Evolutionary conservation across 2,329 filamentous ascomycete genomes (phyloP), one percentile per base, ranked within the genome.

Genomic region (Diaporthe citri): DNA sequence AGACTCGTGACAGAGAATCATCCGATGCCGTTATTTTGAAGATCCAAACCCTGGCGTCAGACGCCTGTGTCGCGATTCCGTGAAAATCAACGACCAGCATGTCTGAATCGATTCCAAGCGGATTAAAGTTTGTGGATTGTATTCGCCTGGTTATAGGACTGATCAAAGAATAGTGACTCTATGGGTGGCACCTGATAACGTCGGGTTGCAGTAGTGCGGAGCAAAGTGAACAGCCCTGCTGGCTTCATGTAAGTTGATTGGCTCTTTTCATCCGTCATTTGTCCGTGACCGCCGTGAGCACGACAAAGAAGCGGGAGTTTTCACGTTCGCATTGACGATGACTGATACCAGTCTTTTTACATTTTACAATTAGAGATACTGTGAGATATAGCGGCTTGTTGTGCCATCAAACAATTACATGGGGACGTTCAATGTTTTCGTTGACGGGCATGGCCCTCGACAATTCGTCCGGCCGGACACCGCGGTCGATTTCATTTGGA

Each of bases 161-260:
- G 41, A 48, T 5, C 2, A 4, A n/a, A 52, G 4, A 52, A 12
- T 17, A 20, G 4, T 10, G 31, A 25, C 22, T 25, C 34, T 3
- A 12, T 39, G 1, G 31, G 8, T n/a, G 34, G 22, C 4, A 28
- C 13, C 7, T 5, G 34, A 48, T 12, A 22, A 31, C 34, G 13
- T 22, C 22, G n/a, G 3, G 9, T 52, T 22, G 20, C 22, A 31
- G 20, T 1, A 31, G 62, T 51, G 46, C 12, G 48, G 46, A 25
- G 31, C 20, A 34, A 36, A 25, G 22, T 13, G 36, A 17, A 64
- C 4, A 57, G 28, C 36, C 36, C 55, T 17, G 25, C 34, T 52
- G 56, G 51, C 34, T 55, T 36, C 46, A 34, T 72, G 46, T 72
- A 72, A 72, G 70, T 64, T 52, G 46, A 72, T 72, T 72, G 70